Evolutionary conservation across 192 early-diverging fungal genomes (phyloP).

Genomic region (Backusella tarrabulga): DNA sequence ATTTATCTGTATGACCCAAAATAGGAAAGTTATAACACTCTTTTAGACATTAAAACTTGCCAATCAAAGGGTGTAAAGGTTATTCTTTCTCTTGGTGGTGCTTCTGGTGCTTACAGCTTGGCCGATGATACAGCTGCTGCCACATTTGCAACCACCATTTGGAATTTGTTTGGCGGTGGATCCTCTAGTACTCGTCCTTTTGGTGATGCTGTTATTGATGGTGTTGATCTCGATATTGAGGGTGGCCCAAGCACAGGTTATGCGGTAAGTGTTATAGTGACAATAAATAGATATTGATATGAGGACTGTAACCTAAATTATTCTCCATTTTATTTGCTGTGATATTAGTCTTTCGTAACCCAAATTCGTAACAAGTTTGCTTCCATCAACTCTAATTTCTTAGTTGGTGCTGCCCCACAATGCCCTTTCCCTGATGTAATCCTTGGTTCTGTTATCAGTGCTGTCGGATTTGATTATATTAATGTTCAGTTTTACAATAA

Average conservation of each 20-base stretch:
- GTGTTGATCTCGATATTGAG: constrained; percentile 64
- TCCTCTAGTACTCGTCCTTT: constrained; percentile 63
- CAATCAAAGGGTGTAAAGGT: constrained; percentile 73
- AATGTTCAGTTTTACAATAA: constrained; percentile 86
- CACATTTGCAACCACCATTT: constrained; percentile 67
- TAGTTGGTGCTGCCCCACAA: constrained; percentile 71
- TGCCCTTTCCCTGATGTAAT: constrained; percentile 77
- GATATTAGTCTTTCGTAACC: constrained; percentile 45
- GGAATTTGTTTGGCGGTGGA: constrained; percentile 76
- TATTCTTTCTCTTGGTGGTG: constrained; percentile 72
- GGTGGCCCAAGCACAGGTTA: constrained; percentile 60
- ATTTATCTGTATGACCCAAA: not conserved
- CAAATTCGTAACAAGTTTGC: constrained; percentile 52
- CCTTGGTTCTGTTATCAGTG: constrained; percentile 53
- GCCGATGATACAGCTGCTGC: constrained; percentile 49
- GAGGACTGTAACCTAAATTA: not conserved
- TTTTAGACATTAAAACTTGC: constrained; percentile 62
- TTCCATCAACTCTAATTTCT: constrained; percentile 30
- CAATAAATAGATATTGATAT: not conserved
- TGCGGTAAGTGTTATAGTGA: constrained; percentile 15
- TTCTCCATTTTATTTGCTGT: not conserved
- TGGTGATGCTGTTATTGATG: constrained; percentile 57
- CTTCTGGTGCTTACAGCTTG: constrained; percentile 63
- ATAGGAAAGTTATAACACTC: not conserved
- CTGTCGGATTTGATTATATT: constrained; percentile 64